phyloP scores from a whole-genome alignment of 2,329 filamentous ascomycete genomes.

The Fusarium humuli region DNA sequence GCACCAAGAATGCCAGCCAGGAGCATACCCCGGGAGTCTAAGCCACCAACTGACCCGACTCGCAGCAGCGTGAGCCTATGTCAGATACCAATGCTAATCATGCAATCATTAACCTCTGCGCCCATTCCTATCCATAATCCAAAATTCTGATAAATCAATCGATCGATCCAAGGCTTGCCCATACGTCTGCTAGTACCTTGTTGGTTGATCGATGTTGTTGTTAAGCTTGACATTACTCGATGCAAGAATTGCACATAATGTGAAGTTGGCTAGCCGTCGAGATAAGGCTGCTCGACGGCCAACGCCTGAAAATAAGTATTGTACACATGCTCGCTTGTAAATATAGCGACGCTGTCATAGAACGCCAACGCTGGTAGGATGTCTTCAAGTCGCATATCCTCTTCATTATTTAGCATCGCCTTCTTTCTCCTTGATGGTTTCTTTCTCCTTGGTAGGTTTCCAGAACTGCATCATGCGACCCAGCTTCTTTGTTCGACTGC shows the following conservation, averaged over 20 bases:
- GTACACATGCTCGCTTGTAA: constrained; percentile 55
- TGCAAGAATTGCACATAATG: constrained; percentile 1
- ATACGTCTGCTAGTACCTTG: constrained; percentile 25
- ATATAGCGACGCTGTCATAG: constrained; percentile 46
- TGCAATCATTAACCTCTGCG: constrained; percentile 53
- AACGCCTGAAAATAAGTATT: constrained; percentile 49
- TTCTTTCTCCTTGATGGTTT: constrained; percentile 63
- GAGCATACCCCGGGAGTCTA: constrained; percentile 21
- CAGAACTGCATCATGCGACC: constrained; percentile 84
- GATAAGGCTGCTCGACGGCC: constrained; percentile 17
- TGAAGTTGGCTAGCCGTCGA: constrained; percentile 9
- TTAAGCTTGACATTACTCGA: constrained; percentile 7
- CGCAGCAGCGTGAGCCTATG: constrained; percentile 43
- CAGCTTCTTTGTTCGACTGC: constrained; percentile 75
- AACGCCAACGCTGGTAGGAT: constrained; percentile 28
- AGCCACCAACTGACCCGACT: constrained; percentile 23
- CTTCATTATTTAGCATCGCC: constrained; percentile 43
- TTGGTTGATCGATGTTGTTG: constrained; percentile 15
- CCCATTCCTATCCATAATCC: constrained; percentile 40
- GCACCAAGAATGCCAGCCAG: constrained; percentile 29
- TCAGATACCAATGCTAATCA: constrained; percentile 53
- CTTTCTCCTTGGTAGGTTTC: constrained; percentile 70
- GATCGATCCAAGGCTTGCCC: constrained; percentile 24
- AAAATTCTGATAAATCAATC: constrained; percentile 34
- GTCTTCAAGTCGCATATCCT: constrained; percentile 12